phyloP scores from a whole-genome alignment of 75 land plant genomes.

The Larix kaempferi region DNA sequence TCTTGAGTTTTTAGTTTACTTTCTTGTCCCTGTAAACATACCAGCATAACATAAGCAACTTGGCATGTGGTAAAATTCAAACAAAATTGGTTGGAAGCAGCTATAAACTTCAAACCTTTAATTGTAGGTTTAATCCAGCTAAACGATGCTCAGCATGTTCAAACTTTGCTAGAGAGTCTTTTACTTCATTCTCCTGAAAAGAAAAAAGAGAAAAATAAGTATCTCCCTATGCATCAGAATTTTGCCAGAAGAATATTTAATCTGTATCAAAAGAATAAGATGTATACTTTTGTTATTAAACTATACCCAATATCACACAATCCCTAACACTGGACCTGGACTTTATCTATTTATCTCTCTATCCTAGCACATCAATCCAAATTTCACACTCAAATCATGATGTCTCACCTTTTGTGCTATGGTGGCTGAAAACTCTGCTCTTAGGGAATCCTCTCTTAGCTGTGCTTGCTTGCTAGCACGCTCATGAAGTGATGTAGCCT shows the following conservation, averaged over 20 bases:
- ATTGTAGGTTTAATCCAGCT: constrained; percentile 44
- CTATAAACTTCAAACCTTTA: constrained; percentile 47
- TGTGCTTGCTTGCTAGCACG: constrained; percentile 65
- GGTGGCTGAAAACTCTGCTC: constrained; percentile 54
- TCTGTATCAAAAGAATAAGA: not conserved
- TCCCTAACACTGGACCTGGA: too few species aligned
- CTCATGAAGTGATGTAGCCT: constrained; percentile 62
- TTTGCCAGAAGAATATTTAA: not conserved
- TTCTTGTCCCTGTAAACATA: constrained; percentile 65
- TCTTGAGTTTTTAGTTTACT: constrained; percentile 47
- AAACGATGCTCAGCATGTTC: constrained; percentile 66
- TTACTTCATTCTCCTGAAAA: constrained; percentile 71
- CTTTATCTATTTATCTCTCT: not conserved
- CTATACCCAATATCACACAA: too few species aligned
- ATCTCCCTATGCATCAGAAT: not conserved
- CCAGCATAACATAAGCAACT: not conserved
- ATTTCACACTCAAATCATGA: not conserved
- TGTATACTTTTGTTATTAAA: too few species aligned
- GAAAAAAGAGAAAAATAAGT: not conserved
- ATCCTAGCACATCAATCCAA: not conserved
- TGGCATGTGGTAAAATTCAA: not conserved
- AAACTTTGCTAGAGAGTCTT: constrained; percentile 48
- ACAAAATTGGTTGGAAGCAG: not conserved
- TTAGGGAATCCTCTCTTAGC: constrained; percentile 72
- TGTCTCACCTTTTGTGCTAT: constrained; percentile 61